Conservation (phyloP, 2,329 filamentous ascomycete species). For the Aspergillus unguis region DNA sequence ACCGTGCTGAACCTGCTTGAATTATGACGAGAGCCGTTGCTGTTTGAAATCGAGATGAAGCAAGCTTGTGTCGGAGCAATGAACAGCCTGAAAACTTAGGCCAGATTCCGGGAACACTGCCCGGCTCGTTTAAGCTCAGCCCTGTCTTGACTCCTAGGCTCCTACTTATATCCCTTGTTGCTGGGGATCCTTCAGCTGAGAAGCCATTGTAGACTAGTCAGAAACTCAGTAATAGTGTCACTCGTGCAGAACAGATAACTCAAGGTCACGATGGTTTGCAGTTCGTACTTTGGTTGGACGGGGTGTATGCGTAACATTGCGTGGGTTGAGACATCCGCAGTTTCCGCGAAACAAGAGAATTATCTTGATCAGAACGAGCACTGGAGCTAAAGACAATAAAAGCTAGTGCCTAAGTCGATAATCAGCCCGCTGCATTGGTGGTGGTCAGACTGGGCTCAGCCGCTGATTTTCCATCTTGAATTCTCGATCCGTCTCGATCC, state of each 20-base stretch:
- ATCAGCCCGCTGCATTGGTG: not conserved
- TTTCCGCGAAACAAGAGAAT: not conserved
- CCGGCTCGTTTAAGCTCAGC: slow-evolving; percentile 1
- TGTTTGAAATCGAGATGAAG: not conserved
- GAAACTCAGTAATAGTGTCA: not conserved
- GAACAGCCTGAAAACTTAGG: not conserved
- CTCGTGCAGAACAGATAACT: not conserved
- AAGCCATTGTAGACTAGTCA: not conserved
- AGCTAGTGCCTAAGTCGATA: too few species aligned
- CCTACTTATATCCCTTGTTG: not conserved
- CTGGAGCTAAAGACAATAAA: too few species aligned
- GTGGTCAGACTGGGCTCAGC: slow-evolving; percentile 10
- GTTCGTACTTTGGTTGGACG: not conserved
- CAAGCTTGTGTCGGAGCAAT: not conserved
- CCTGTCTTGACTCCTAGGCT: not conserved
- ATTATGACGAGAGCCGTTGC: not conserved
- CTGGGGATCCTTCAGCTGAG: not conserved
- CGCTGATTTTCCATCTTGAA: slow-evolving; percentile 2
- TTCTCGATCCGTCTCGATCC: slow-evolving; percentile 7
- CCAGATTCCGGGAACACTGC: not conserved
- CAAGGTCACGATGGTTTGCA: not conserved
- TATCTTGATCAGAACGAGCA: not conserved
- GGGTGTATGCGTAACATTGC: not conserved
- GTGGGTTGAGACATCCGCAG: slow-evolving; percentile 1
- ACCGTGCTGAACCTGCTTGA: slow-evolving; percentile 7